Evolutionary conservation across 352 stramenopile species (phyloP).

Genomic region (Globisporangium abappressorium): DNA sequence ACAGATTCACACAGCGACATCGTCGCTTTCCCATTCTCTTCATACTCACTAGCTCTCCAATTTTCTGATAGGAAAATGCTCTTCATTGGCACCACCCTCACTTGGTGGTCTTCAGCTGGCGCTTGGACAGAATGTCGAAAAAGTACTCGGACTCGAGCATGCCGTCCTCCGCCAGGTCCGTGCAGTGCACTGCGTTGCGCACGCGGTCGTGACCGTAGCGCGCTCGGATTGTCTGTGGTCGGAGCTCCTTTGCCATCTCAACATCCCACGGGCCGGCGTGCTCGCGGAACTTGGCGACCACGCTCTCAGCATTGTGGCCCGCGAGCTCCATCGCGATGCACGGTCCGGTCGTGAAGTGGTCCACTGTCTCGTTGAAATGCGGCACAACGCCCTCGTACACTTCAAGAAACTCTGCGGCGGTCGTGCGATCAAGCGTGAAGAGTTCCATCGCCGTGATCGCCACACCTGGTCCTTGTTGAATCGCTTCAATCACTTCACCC

Average conservation of each 20-base stretch:
- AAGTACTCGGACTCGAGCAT: slow-evolving; percentile 91
- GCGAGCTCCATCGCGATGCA: slow-evolving; percentile 91
- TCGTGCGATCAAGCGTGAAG: slow-evolving; percentile 86
- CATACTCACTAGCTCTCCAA: background rate
- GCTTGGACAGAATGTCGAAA: slow-evolving; percentile 90
- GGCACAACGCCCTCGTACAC: slow-evolving; percentile 90
- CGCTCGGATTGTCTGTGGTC: slow-evolving; percentile 86
- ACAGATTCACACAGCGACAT: background rate
- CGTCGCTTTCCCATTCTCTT: background rate
- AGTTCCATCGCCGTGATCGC: slow-evolving; percentile 86
- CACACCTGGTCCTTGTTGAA: slow-evolving; percentile 66
- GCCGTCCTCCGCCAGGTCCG: slow-evolving; percentile 90
- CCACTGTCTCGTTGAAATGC: slow-evolving; percentile 87
- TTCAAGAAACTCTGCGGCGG: slow-evolving; percentile 90
- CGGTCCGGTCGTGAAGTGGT: slow-evolving; percentile 86
- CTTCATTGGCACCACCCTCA: background rate
- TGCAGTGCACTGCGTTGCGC: slow-evolving; percentile 92
- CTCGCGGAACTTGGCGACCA: slow-evolving; percentile 76
- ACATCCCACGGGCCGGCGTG: slow-evolving; percentile 89
- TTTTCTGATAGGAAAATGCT: background rate
- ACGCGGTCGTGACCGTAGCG: slow-evolving; percentile 87
- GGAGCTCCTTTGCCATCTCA: slow-evolving; percentile 91
- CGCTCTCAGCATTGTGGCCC: slow-evolving; percentile 47
- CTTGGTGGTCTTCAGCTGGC: slow-evolving; percentile 26
- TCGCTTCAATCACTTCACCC: slow-evolving; percentile 82